phyloP scores from a whole-genome alignment of 306 rosid genomes.

The Rubus parviflorus region DNA sequence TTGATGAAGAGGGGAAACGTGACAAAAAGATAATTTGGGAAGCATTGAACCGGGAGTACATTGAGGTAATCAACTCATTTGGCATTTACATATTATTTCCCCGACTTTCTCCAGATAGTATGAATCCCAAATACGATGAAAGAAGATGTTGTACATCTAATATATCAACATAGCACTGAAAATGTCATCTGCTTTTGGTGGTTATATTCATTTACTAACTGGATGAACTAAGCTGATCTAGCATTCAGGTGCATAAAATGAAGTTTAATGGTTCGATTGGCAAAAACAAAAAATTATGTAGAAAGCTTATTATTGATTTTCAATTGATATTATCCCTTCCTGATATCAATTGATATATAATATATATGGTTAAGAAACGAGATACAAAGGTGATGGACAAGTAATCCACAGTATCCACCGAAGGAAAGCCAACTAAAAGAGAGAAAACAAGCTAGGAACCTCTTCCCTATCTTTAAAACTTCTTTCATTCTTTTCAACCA shows the following conservation, averaged over 20 bases:
- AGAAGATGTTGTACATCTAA: background rate
- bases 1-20: slow-evolving; percentile 19
- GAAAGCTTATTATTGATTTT: background rate
- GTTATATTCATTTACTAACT: background rate
- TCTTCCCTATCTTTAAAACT: background rate
- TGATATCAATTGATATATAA: background rate
- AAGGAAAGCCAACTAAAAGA: background rate
- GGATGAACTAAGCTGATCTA: background rate
- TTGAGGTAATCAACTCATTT: slow-evolving; percentile 7
- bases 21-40: slow-evolving; percentile 19
- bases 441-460: background rate
- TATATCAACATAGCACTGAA: background rate
- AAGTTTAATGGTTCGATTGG: background rate
- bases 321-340: background rate
- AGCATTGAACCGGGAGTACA: slow-evolving; percentile 20
- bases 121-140: background rate
- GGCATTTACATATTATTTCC: background rate
- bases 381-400: background rate
- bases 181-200: no score
- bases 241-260: background rate
- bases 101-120: background rate
- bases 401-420: background rate
- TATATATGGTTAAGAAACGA: background rate
- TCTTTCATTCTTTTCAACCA: background rate
- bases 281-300: background rate